Conservation (phyloP, 257 asterid genomes). For the Anisodus acutangulus region DNA sequence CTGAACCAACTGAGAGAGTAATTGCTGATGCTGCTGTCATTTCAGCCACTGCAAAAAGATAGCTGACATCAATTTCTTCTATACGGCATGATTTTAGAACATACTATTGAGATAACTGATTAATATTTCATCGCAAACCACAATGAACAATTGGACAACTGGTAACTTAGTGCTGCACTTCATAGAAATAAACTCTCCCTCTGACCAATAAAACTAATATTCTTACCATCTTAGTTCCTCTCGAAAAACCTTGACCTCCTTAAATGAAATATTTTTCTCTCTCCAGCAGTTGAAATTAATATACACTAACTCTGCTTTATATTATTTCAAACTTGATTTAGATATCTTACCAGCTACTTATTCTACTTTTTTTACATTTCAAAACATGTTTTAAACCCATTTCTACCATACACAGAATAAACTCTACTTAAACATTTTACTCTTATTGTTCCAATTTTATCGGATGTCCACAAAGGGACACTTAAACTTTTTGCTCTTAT, state of each 20-base stretch:
- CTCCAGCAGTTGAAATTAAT: background rate
- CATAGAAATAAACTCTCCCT: background rate
- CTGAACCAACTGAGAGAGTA: conserved; percentile 32
- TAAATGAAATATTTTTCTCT: background rate
- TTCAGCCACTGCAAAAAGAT: conserved; percentile 19
- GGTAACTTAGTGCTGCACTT: background rate
- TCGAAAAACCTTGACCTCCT: background rate
- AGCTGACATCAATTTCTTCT: background rate
- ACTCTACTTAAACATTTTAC: background rate
- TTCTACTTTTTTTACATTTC: background rate
- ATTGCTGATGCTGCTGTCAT: conserved; percentile 39
- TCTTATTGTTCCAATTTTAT: background rate
- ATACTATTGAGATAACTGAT: background rate
- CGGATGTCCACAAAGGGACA: background rate
- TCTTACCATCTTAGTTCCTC: background rate
- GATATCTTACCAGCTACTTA: background rate
- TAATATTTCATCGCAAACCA: background rate
- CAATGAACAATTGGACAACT: background rate
- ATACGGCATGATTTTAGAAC: background rate
- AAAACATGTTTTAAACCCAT: background rate
- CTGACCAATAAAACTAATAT: background rate
- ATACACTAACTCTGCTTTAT: background rate
- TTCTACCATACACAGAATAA: background rate
- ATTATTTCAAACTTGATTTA: background rate
- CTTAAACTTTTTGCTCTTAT: background rate